phyloP scores from a whole-genome alignment of 192 early-diverging fungal genomes.

The Rhizophlyctis rosea region DNA sequence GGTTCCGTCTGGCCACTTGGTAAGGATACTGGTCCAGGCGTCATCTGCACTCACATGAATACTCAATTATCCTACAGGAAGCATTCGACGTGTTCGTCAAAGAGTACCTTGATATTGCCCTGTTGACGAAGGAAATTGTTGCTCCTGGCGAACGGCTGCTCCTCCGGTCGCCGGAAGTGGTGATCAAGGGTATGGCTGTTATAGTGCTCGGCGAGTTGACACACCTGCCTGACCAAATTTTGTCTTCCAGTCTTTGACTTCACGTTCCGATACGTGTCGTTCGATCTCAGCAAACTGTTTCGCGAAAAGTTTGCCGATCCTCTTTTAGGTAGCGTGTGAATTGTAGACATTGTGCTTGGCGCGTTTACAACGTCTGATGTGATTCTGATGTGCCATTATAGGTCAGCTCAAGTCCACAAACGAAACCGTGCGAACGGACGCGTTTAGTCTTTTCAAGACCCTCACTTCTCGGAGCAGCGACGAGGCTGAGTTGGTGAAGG shows the following conservation, averaged over 20 bases:
- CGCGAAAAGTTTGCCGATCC: conserved; percentile 61
- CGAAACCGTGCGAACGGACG: conserved; percentile 51
- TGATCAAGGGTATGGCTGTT: conserved; percentile 52
- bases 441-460: conserved; percentile 58
- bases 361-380: too few species aligned
- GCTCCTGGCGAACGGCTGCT: conserved; percentile 71
- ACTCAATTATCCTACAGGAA: not conserved
- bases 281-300: conserved; percentile 61
- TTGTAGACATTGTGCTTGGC: too few species aligned
- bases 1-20: conserved; percentile 32
- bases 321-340: conserved; percentile 28
- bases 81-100: conserved; percentile 8
- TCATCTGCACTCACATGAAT: not conserved
- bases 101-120: not conserved
- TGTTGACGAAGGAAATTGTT: conserved; percentile 46
- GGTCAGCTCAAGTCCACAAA: conserved; percentile 66
- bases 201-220: conserved; percentile 76
- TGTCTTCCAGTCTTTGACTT: conserved; percentile 45
- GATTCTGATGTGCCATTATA: conserved; percentile 8
- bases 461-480: conserved; percentile 48
- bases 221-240: conserved; percentile 67
- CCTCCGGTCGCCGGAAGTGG: conserved; percentile 82
- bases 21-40: conserved; percentile 34
- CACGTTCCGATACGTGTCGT: conserved; percentile 50
- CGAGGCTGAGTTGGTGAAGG: conserved; percentile 48